Evolutionary conservation across 1,284 basidiomycete species (phyloP).

Genomic region (Ustilago nuda): DNA sequence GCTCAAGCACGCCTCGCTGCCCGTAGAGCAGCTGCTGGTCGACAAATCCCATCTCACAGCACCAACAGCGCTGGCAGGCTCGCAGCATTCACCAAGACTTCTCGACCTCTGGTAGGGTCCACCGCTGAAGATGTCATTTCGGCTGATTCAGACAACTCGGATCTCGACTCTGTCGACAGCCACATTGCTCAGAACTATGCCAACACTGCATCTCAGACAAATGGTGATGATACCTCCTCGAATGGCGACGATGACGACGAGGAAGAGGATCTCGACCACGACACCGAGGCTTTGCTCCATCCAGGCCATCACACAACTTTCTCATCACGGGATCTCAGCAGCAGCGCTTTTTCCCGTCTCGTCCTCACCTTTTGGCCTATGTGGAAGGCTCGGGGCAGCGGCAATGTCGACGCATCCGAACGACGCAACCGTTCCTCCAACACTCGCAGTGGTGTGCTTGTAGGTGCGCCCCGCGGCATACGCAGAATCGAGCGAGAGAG

Average conservation of each 20-base stretch:
- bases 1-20: conserved; percentile 39
- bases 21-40: conserved; percentile 26
- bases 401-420: conserved; percentile 3
- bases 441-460: conserved; percentile 17
- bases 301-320: conserved; percentile 9
- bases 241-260: conserved; percentile 27
- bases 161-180: conserved; percentile 65
- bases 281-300: conserved; percentile 24
- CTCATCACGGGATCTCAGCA: conserved; percentile 46
- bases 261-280: conserved; percentile 19
- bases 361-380: conserved; percentile 65
- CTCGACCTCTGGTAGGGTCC: conserved; percentile 9
- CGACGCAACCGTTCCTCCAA: conserved; percentile 8
- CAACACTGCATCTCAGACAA: conserved; percentile 5
- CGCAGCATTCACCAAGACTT: conserved; percentile 19
- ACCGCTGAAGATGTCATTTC: conserved; percentile 53
- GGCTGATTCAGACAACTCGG: conserved; percentile 55
- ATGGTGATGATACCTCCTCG: conserved; percentile 28
- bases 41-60: conserved; percentile 10
- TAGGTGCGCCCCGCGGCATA: conserved; percentile 40
- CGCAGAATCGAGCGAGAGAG: conserved; percentile 40
- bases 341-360: conserved; percentile 60
- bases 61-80: conserved; percentile 15
- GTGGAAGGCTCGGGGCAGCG: conserved; percentile 59
- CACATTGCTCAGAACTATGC: conserved; percentile 66